Conservation (phyloP, 108 stramenopile genomes). For the Cylindrotheca closterium region DNA sequence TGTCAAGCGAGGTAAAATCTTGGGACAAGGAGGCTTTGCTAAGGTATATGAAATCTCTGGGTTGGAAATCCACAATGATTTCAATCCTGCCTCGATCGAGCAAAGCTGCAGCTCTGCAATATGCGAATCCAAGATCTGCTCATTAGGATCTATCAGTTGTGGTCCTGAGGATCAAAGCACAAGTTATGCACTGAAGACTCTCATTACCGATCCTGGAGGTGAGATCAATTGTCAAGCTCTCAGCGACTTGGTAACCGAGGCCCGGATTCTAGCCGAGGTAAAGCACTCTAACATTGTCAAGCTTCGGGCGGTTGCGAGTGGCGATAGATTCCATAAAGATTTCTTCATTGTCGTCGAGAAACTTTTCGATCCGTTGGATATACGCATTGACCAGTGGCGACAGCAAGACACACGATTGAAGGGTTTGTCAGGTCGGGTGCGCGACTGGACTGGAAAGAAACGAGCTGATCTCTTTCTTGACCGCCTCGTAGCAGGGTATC, state of each 20-base stretch:
- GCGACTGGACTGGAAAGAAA: slow-evolving; percentile 27
- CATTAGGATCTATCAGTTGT: background rate
- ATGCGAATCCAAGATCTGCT: background rate
- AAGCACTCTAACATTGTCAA: slow-evolving; percentile 75
- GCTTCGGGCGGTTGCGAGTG: slow-evolving; percentile 41
- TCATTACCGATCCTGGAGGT: slow-evolving; percentile 16
- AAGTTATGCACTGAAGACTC: slow-evolving; percentile 51
- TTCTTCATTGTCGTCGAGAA: slow-evolving; percentile 59
- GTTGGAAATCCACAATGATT: slow-evolving; percentile 2
- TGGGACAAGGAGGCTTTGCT: slow-evolving; percentile 67
- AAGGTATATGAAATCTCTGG: slow-evolving; percentile 56
- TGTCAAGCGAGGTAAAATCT: slow-evolving; percentile 49
- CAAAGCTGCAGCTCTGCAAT: background rate
- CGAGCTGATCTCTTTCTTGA: slow-evolving; percentile 33
- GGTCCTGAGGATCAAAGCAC: slow-evolving; percentile 6
- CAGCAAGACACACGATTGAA: slow-evolving; percentile 8
- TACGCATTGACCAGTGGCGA: slow-evolving; percentile 43
- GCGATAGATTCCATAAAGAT: slow-evolving; percentile 21
- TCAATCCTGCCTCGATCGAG: background rate
- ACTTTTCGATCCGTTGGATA: slow-evolving; percentile 57
- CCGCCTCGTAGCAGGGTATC: slow-evolving; percentile 29
- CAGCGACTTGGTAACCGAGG: slow-evolving; percentile 60
- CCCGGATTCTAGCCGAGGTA: slow-evolving; percentile 45
- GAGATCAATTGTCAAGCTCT: slow-evolving; percentile 36
- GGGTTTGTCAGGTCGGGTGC: slow-evolving; percentile 30